Evolutionary conservation across 768 basidiomycete species (phyloP), one percentile per base, ranked within the genome.

Genomic region (Russula griseocarnosa): DNA sequence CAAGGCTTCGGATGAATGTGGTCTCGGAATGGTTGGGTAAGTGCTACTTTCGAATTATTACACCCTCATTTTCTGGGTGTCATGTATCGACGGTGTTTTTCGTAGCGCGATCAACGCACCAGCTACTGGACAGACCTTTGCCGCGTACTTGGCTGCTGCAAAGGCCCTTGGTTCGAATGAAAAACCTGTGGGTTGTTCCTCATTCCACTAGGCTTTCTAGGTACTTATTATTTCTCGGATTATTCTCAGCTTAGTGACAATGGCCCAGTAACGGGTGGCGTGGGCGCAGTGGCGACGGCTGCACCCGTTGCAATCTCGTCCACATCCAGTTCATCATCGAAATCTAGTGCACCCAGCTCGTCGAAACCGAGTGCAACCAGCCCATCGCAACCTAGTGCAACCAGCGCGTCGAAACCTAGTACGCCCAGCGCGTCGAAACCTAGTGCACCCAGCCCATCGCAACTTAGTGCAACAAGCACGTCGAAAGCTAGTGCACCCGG

Each of bases 21-120:
- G 79, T n/a, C 58, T 76, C 63, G 83, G 83, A 26, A 80, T 82
- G 80, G 80, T 82, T 34, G 80, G 78, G 64, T 76, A 72, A 68
- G 72, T 56, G 10, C 57, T 34, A 9, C 8, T 34, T 60, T 14
- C 28, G 13, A 16, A 2, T 24, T 44, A n/a, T 44, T 11, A 26
- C 10, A 5, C 5, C 28, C 34, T 28, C 26, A 4, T 18, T 50
- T 10, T 16, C 10, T 7, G 32, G 28, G 8, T 32, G 49, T n/a
- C 46, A 26, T 46, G 26, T 46, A 38, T 36, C 2, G 44, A 56
- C 28, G 22, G 10, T 6, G 10, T 53, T 28, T 44, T 46, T 26
- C 30, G 24, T 56, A 73, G 75, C 3, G 70, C 72, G 55, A 83
- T 83, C 67, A 83, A 83, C 57, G 80, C 82, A 14, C 81, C 81